Percentiles rank a stretch among this genome's conserved stretches.
Evolutionary conservation across 1,139 yeast species (phyloP).

Genomic region (Nematodospora anomalae): DNA sequence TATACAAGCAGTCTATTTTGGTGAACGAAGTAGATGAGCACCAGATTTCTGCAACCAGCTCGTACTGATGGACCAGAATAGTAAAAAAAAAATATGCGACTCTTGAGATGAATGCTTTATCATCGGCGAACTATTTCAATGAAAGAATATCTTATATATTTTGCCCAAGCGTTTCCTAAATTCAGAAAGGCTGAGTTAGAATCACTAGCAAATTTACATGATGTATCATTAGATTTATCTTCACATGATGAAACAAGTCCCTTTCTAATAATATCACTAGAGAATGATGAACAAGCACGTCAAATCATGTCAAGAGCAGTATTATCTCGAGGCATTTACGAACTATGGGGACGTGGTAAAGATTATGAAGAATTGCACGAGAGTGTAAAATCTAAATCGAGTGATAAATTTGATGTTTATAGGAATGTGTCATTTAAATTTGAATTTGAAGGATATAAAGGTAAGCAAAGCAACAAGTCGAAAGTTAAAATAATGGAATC

Average conservation of each 20-base stretch:
- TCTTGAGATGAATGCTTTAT: too few relatives aligned
- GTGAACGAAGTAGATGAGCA: too few relatives aligned
- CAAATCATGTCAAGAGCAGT: slow-evolving; percentile 67
- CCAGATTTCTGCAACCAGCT: too few relatives aligned
- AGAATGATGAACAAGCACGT: slow-evolving; percentile 64
- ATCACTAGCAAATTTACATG: slow-evolving; percentile 69
- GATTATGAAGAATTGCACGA: slow-evolving; percentile 58
- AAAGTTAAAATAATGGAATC: slow-evolving; percentile 68
- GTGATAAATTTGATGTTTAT: slow-evolving; percentile 31
- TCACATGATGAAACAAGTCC: slow-evolving; percentile 64
- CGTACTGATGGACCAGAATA: too few relatives aligned
- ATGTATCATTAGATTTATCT: slow-evolving; percentile 58
- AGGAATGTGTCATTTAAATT: slow-evolving; percentile 66
- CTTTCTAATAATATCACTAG: slow-evolving; percentile 65
- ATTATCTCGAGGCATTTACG: slow-evolving; percentile 74
- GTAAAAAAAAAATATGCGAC: too few relatives aligned
- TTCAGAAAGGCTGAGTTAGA: slow-evolving; percentile 83
- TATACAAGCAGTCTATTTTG: too few relatives aligned
- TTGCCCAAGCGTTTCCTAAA: slow-evolving; percentile 81
- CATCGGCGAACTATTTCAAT: too few relatives aligned
- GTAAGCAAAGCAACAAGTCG: slow-evolving; percentile 54
- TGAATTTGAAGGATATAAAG: slow-evolving; percentile 75
- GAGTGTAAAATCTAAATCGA: slow-evolving; percentile 39
- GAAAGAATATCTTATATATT: slow-evolving; percentile 67
- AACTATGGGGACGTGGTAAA: slow-evolving; percentile 76